Percentiles rank a stretch among this genome's conserved stretches.
Evolutionary conservation across 2,329 filamentous ascomycete genomes (phyloP).

Genomic region (Exserohilum rostratum): DNA sequence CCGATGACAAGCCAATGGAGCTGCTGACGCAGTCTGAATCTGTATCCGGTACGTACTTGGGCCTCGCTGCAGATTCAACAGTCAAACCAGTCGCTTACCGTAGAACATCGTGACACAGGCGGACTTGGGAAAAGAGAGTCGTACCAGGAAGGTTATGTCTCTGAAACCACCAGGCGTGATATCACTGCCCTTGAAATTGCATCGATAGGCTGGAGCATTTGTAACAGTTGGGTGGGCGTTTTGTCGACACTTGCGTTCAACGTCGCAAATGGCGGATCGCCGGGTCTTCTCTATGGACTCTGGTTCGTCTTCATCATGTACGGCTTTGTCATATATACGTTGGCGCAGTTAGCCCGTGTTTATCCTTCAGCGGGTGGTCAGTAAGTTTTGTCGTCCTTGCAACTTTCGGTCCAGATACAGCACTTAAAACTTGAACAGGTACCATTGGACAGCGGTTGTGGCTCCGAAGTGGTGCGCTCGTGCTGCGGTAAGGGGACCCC

Average conservation of each 20-base stretch:
- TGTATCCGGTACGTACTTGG: background rate
- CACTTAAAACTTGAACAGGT: background rate
- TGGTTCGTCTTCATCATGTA: background rate
- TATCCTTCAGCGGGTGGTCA: background rate
- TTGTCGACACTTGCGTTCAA: background rate
- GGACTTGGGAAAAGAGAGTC: background rate
- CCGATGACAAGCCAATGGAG: background rate
- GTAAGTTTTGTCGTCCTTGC: background rate
- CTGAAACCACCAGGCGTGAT: background rate
- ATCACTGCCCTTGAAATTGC: background rate
- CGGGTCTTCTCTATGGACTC: background rate
- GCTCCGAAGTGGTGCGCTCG: background rate
- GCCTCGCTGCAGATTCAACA: background rate
- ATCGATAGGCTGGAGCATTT: constrained; percentile 1
- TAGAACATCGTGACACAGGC: background rate
- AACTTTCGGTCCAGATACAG: background rate
- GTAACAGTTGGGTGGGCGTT: background rate
- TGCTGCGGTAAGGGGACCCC: background rate
- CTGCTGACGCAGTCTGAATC: background rate
- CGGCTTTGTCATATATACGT: background rate
- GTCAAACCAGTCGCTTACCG: background rate
- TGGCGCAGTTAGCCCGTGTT: background rate
- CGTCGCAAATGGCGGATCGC: background rate
- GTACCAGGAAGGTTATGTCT: background rate
- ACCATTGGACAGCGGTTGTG: background rate